Conservation (phyloP, 2,329 filamentous ascomycete species). For the Phialocephala sp. region DNA sequence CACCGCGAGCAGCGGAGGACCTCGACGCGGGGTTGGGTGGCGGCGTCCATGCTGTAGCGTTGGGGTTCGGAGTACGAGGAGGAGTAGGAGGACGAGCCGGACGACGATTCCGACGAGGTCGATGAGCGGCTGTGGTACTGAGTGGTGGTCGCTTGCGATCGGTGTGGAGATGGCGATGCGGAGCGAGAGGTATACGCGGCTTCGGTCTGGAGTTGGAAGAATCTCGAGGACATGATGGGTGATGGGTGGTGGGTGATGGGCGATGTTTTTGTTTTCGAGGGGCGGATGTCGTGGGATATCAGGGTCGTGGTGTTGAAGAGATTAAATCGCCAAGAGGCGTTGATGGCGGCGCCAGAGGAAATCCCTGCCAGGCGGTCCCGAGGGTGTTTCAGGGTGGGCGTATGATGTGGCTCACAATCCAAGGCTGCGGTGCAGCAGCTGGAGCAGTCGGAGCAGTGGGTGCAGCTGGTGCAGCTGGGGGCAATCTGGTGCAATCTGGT, state of each 20-base stretch:
- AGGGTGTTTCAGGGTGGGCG: not conserved
- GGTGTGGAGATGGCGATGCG: conserved; percentile 15
- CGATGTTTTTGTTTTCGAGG: conserved; percentile 2
- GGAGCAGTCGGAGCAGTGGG: not conserved
- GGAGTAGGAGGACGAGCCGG: conserved; percentile 28
- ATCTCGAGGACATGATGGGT: conserved; percentile 23
- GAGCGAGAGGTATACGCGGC: conserved; percentile 14
- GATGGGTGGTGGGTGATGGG: not conserved
- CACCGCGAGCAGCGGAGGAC: conserved; percentile 68
- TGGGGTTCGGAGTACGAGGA: conserved; percentile 23
- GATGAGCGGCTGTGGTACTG: conserved; percentile 23
- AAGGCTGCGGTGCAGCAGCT: not conserved
- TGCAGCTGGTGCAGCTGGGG: too few relatives aligned
- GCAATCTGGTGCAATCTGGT: too few relatives aligned
- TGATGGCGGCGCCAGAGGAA: too few relatives aligned
- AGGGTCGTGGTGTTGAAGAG: not conserved
- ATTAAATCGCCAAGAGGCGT: too few relatives aligned
- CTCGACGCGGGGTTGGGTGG: conserved; percentile 50
- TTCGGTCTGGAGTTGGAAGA: conserved; percentile 26
- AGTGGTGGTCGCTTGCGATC: conserved; percentile 25
- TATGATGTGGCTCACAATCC: not conserved
- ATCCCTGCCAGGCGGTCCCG: not conserved
- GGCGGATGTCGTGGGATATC: not conserved
- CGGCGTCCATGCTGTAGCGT: conserved; percentile 29
- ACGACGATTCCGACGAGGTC: conserved; percentile 33